Evolutionary conservation across 2,329 filamentous ascomycete genomes (phyloP), one percentile per base, ranked within the genome.

Genomic region (Tothia fuscella): DNA sequence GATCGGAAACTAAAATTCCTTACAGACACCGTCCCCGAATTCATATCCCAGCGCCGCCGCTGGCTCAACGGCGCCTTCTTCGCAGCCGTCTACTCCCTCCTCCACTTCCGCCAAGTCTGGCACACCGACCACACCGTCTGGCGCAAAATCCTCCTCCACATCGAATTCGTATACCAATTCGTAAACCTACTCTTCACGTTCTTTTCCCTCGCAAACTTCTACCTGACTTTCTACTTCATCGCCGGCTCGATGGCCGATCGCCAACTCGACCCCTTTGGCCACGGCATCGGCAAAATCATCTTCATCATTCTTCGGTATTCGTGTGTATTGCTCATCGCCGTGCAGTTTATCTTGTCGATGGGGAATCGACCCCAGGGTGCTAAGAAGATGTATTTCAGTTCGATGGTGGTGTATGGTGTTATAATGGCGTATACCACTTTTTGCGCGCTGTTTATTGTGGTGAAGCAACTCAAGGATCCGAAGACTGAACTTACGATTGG

Each of bases 31-130:
- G 84, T 98, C 2, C 88, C 93, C 2, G 91, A 98, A 54, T 98
- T 98, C 56, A 88, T 98, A 55, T 96, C 88, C 0, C 91, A 98
- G 57, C 82, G 91, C 56, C 78, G 91, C 57, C 78, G 91, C 61
- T 98, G 91, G 91, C 78, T 98, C 47, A 98, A 98, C 59, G 91
- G 91, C 56, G 91, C 91, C 50, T 98, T 98, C 68, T 98, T 98
- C 59, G 93, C 91, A 0, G 91, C 91, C 32, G 88, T 96, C 40
- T 98, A 96, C 68, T 96, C 89, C 2, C 76, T 96, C 3, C 82
- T 95, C 31, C 91, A 98, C 63, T 94, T 89, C 61, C 80, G 75
- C 51, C 93, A 98, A 62, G 80, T 98, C 55, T 93, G 89, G 83
- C 64, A 66, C 19, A 98, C 91, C 0, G 91, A 96, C 58, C 91